Evolutionary conservation across 2,329 filamentous ascomycete species (phyloP), one percentile per base, ranked within the genome.

Genomic region (Sclerotinia nivalis): DNA sequence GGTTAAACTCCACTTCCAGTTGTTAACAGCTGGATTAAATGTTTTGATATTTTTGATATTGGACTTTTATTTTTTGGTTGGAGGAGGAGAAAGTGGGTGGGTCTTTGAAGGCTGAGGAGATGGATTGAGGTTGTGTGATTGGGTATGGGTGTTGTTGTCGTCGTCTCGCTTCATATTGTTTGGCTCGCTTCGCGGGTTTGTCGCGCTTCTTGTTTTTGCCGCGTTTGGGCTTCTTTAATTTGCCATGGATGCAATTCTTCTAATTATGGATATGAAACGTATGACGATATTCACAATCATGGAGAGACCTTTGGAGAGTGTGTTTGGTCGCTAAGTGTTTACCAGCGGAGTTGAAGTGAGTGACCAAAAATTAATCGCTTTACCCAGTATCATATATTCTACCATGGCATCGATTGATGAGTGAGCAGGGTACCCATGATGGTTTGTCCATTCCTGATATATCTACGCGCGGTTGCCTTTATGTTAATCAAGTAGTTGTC

Each of bases 21-120:
- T 40, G 56, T 6, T 2, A 12, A 59, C 34, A 59, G n/a, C 20
- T 8, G 15, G n/a, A 5, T 10, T 2, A 1, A 18, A 10, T 62
- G 45, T 50, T 62, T 62, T 62, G 59, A 3, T n/a, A 1, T 50
- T 62, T 62, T 50, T 2, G 18, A 25, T 50, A 1, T 37, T 37
- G 25, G 6, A 8, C 10, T 62, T 37, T 37, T 50, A 1, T 18
- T 40, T 18, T 34, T 62, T 62, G 3, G 10, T 15, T 12, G 20
- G 9, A 4, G 1, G 75, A 79, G 8, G 79, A 72, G 62, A 77
- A 72, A 10, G 69, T 76, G 52, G 80, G 70, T 76, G 50, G 80
- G 81, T 71, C 69, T 82, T 68, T 78, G 80, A 25, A 70, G 70
- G 25, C 64, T 81, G 66, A 72, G 69, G 25, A 62, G 54, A 3